Evolutionary conservation across 768 basidiomycete genomes (phyloP).

Genomic region (Suillus placidus): DNA sequence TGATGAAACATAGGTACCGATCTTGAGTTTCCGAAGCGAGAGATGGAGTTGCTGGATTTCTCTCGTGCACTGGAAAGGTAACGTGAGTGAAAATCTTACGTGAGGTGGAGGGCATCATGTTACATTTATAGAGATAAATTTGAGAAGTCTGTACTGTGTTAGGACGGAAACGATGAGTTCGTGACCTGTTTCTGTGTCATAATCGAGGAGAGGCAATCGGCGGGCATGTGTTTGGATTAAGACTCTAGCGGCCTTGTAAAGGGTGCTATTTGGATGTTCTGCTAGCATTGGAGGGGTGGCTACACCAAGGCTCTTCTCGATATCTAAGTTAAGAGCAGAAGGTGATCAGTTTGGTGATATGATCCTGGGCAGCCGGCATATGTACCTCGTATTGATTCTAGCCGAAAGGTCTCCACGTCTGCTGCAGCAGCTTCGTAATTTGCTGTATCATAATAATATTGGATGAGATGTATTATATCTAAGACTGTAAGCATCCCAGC

Average conservation of each 20-base stretch:
- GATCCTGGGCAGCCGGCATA: slow-evolving; percentile 13
- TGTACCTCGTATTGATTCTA: slow-evolving; percentile 87
- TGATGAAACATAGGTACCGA: slow-evolving; percentile 87
- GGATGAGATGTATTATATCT: slow-evolving; percentile 98
- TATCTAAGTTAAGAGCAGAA: slow-evolving; percentile 55
- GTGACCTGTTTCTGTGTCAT: slow-evolving; percentile 90
- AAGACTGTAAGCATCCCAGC: slow-evolving; percentile 99
- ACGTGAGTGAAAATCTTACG: slow-evolving; percentile 15
- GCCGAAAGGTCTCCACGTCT: slow-evolving; percentile 90
- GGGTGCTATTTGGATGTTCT: slow-evolving; percentile 84
- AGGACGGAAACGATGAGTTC: slow-evolving; percentile 95
- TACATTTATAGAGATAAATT: slow-evolving; percentile 98
- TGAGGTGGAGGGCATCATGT: slow-evolving; percentile 22
- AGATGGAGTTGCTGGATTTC: slow-evolving; percentile 83
- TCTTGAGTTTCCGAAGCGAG: slow-evolving; percentile 82
- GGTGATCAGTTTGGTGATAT: slow-evolving; percentile 14
- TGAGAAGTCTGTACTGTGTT: slow-evolving; percentile 96
- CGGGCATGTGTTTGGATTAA: slow-evolving; percentile 96
- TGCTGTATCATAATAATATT: slow-evolving; percentile 91
- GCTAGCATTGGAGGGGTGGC: slow-evolving; percentile 87
- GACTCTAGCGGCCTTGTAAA: slow-evolving; percentile 87
- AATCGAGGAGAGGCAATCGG: slow-evolving; percentile 90
- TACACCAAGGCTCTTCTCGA: slow-evolving; percentile 90
- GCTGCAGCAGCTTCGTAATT: slow-evolving; percentile 82
- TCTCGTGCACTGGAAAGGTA: slow-evolving; percentile 66